A percentile compares a stretch with the other conserved stretches of the same genome.
These are phyloP conservation scores for Apiospora rasikravindrae DNA, from an alignment of 2,329 filamentous ascomycete species.

Conservation along the genomic window DNA sequence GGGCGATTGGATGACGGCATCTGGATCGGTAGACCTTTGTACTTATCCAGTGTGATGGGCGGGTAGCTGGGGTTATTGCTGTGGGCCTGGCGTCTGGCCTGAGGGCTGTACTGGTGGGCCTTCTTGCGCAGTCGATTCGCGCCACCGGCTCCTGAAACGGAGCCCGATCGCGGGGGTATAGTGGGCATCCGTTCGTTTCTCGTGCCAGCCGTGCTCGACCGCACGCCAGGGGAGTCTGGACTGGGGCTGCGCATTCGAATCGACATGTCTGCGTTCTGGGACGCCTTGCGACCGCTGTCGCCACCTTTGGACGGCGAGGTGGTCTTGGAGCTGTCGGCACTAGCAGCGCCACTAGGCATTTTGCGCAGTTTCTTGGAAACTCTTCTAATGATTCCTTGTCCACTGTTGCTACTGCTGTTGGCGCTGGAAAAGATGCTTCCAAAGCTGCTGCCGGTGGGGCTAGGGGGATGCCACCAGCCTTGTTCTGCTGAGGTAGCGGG, in stretches of 20 bases:
- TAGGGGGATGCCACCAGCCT: constrained; percentile 21
- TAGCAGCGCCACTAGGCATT: constrained; percentile 40
- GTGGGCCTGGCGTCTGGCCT: neutral
- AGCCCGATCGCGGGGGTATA: neutral
- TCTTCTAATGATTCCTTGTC: constrained; percentile 33
- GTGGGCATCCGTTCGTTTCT: constrained; percentile 1
- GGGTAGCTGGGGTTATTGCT: constrained; percentile 16
- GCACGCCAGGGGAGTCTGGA: neutral
- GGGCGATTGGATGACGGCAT: neutral
- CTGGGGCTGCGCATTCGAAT: constrained; percentile 21
- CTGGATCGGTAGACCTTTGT: neutral
- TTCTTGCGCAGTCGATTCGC: constrained; percentile 21
- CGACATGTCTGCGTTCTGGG: constrained; percentile 9
- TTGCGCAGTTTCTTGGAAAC: constrained; percentile 60
- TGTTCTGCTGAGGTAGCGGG: constrained; percentile 22
- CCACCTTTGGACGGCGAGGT: neutral
- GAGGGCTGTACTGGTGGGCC: constrained; percentile 7
- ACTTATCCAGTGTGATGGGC: constrained; percentile 20
- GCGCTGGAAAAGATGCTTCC: constrained; percentile 27
- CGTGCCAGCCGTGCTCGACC: neutral
- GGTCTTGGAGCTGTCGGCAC: constrained; percentile 24
- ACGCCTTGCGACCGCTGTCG: neutral
- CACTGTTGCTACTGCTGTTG: constrained; percentile 25
- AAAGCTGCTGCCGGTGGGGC: constrained; percentile 22
- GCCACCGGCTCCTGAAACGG: neutral